phyloP scores from a whole-genome alignment of 208 protist species.

The Zelonia costaricensis region DNA sequence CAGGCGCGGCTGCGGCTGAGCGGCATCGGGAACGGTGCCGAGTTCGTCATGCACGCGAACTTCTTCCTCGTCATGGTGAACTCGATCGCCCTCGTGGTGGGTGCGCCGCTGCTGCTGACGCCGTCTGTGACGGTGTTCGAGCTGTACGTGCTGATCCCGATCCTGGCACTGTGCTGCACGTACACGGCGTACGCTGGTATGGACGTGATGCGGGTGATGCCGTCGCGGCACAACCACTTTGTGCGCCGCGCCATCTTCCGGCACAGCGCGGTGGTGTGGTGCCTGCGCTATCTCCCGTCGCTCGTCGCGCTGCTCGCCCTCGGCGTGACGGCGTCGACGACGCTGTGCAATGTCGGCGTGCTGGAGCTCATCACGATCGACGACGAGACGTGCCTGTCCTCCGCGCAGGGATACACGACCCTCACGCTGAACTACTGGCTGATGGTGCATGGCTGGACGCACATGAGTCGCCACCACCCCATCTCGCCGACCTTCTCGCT shows the following conservation, averaged over 20 bases:
- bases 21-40: constrained; percentile 81
- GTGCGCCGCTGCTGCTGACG: constrained; percentile 68
- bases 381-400: constrained; percentile 47
- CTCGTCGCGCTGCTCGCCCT: constrained; percentile 64
- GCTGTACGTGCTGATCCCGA: constrained; percentile 83
- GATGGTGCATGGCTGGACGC: constrained; percentile 89
- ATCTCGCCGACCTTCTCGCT: constrained; percentile 72
- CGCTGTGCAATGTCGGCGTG: constrained; percentile 39
- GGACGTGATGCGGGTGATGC: constrained; percentile 86
- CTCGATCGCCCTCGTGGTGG: constrained; percentile 48
- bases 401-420: constrained; percentile 72
- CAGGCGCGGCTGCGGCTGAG: constrained; percentile 82
- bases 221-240: constrained; percentile 84
- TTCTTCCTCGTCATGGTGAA: constrained; percentile 75
- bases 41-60: constrained; percentile 87
- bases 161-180: constrained; percentile 76
- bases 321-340: constrained; percentile 60
- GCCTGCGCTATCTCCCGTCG: constrained; percentile 74
- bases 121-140: constrained; percentile 74
- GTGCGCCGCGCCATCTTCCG: constrained; percentile 80
- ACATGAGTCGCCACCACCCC: constrained; percentile 86
- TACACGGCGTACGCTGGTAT: constrained; percentile 84
- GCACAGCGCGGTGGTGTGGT: constrained; percentile 81
- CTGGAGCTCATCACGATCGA: constrained; percentile 32
- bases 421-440: constrained; percentile 91